Percentiles rank a stretch among this genome's conserved stretches.
Evolutionary conservation across 352 stramenopile genomes (phyloP).

Genomic region (Pythium dissotocum): DNA sequence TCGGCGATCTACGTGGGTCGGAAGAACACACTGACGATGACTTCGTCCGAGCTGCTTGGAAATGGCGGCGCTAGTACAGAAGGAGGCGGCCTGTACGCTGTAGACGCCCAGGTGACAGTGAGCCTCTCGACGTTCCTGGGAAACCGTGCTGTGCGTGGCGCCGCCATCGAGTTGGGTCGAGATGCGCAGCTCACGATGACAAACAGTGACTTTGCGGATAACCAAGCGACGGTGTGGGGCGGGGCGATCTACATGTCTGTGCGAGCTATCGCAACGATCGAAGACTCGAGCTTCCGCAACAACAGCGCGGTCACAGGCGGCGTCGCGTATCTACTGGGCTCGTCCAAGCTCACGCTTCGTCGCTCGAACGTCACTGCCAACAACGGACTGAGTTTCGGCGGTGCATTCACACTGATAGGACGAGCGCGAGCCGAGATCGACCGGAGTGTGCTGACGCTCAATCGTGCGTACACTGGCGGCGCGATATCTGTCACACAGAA

Average conservation of each 20-base stretch:
- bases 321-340: constrained; percentile 46
- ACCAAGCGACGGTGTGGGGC: constrained; percentile 36
- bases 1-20: constrained; percentile 55
- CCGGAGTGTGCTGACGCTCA: constrained; percentile 28
- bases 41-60: constrained; percentile 21
- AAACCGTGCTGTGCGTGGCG: constrained; percentile 43
- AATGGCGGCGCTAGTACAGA: constrained; percentile 47
- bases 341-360: constrained; percentile 28
- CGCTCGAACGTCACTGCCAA: constrained; percentile 28
- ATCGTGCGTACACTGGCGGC: constrained; percentile 51
- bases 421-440: constrained; percentile 27
- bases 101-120: constrained; percentile 43
- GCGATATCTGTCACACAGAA: constrained; percentile 46
- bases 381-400: constrained; percentile 45
- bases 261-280: constrained; percentile 36
- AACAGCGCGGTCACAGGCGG: constrained; percentile 54
- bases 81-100: constrained; percentile 43
- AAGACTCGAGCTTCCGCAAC: constrained; percentile 29
- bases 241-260: constrained; percentile 55
- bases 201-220: constrained; percentile 30
- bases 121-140: constrained; percentile 25
- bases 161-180: constrained; percentile 51
- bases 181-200: constrained; percentile 34
- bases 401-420: constrained; percentile 36
- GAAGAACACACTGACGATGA: constrained; percentile 43